phyloP scores from a whole-genome alignment of 116 monocot species.

The Iris pallida region DNA sequence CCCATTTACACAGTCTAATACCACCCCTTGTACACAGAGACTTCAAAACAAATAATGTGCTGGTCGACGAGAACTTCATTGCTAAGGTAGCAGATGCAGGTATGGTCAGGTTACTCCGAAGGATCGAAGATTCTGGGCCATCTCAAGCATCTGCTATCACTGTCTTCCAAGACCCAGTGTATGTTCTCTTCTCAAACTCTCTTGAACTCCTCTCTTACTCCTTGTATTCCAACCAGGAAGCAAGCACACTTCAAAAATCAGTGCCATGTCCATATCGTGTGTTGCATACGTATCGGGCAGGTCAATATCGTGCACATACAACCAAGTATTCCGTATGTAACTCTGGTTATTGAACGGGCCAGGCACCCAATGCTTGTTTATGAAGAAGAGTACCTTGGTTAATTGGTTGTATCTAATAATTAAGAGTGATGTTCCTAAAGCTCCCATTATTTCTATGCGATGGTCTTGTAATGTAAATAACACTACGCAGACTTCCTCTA shows the following conservation, averaged over 20 bases:
- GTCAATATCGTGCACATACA: neutral
- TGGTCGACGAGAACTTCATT: conserved; percentile 74
- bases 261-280: neutral
- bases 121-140: conserved; percentile 28
- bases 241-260: neutral
- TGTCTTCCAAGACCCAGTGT: conserved; percentile 57
- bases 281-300: neutral
- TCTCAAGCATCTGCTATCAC: conserved; percentile 21
- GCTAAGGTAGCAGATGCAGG: conserved; percentile 73
- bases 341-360: neutral
- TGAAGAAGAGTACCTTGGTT: neutral
- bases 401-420: too few relatives aligned
- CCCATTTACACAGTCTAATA: conserved; percentile 40
- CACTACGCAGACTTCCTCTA: neutral
- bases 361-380: neutral
- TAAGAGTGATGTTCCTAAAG: too few relatives aligned
- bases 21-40: conserved; percentile 52
- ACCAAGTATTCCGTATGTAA: neutral
- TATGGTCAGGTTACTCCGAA: conserved; percentile 29
- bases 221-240: neutral
- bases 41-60: conserved; percentile 64
- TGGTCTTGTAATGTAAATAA: too few relatives aligned
- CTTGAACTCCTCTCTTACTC: neutral
- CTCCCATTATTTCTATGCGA: too few relatives aligned
- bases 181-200: conserved; percentile 8